Evolutionary conservation across 208 protist genomes (phyloP).

Genomic region (Acanthamoeba triangularis): DNA sequence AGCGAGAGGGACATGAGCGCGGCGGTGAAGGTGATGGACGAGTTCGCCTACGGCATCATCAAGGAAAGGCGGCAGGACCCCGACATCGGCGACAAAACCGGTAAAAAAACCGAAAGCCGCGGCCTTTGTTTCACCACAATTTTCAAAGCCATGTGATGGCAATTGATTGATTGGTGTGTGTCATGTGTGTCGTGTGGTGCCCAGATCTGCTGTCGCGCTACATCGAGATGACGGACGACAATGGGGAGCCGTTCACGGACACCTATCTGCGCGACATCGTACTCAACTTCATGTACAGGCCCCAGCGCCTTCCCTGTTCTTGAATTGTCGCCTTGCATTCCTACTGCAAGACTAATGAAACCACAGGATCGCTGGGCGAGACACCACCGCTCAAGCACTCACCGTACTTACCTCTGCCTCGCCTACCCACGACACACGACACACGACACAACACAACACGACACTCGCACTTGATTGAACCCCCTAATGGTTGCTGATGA

Average conservation of each 20-base stretch:
- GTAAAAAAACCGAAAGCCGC: neutral
- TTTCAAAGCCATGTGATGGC: too few relatives aligned
- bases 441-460: too few relatives aligned
- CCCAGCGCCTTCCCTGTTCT: neutral
- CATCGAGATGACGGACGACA: conserved; percentile 43
- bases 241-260: conserved; percentile 63
- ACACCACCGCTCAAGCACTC: conserved; percentile 57
- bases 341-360: neutral
- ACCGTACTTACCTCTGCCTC: neutral
- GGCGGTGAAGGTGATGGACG: conserved; percentile 16
- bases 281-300: conserved; percentile 65
- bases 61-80: conserved; percentile 20
- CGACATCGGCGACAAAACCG: neutral
- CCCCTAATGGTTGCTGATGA: too few relatives aligned
- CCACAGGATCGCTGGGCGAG: conserved; percentile 56
- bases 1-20: neutral
- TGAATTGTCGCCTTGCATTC: neutral
- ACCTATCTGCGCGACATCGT: conserved; percentile 69
- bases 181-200: neutral
- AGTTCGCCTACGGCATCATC: conserved; percentile 68
- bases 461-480: neutral
- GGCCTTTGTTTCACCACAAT: neutral
- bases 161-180: too few relatives aligned
- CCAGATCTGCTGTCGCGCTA: conserved; percentile 65
- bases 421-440: neutral